A percentile compares a stretch with the other conserved stretches of the same genome.
Conservation (phyloP, 768 basidiomycete species). For the Pisolithus marmoratus region DNA sequence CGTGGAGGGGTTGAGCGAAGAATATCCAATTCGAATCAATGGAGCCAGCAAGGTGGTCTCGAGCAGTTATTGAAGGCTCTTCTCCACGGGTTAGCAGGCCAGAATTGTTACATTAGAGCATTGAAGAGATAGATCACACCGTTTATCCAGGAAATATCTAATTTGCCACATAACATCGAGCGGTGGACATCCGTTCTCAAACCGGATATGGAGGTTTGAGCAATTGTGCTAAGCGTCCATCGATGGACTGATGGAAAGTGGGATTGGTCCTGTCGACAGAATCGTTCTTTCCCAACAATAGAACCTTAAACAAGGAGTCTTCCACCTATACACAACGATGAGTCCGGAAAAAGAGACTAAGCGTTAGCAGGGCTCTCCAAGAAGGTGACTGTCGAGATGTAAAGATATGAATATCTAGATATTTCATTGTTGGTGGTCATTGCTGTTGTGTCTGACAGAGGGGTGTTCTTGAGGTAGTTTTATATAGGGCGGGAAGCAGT, state of each 20-base stretch:
- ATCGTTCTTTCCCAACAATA: conserved; percentile 26
- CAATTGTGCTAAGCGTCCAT: conserved; percentile 18
- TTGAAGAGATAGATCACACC: background rate
- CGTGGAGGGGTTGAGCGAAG: background rate
- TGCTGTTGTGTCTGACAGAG: no score
- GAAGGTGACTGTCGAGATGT: no score
- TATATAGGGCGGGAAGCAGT: no score
- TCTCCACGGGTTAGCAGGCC: background rate
- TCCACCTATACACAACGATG: background rate
- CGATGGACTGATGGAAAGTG: conserved; percentile 10
- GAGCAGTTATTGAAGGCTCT: background rate
- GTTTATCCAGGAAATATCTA: background rate
- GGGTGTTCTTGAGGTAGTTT: no score
- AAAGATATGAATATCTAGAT: no score
- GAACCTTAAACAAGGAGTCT: background rate
- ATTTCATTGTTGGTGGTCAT: no score
- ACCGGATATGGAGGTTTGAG: conserved; percentile 32
- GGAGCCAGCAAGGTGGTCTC: background rate
- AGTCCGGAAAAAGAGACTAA: no score
- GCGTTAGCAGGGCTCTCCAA: no score
- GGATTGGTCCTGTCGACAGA: conserved; percentile 24
- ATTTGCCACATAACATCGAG: background rate
- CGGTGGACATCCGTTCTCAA: conserved; percentile 35
- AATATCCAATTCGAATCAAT: background rate
- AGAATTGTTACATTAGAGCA: background rate